These are phyloP conservation scores for Elongisporangium senticosum DNA, from an alignment of 352 stramenopile genomes.

Conservation along the genomic window DNA sequence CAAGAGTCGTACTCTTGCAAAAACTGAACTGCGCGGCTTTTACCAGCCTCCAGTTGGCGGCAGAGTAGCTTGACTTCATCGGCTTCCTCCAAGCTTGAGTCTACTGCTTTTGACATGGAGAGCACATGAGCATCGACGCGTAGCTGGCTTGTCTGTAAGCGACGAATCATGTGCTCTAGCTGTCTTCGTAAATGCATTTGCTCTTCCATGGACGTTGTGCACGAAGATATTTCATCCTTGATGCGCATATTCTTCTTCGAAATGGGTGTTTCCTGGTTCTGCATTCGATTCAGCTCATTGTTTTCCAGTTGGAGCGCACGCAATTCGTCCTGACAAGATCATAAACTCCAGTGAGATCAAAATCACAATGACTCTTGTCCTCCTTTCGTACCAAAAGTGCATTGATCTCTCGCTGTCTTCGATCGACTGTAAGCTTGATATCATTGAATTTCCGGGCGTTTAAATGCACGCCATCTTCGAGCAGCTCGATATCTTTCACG, in stretches of 20 bases:
- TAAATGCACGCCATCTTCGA: slow-evolving; percentile 66
- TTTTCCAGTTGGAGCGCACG: slow-evolving; percentile 68
- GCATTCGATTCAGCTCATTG: slow-evolving; percentile 54
- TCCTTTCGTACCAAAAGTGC: slow-evolving; percentile 32
- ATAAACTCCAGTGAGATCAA: background rate
- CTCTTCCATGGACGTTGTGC: slow-evolving; percentile 69
- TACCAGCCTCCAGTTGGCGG: slow-evolving; percentile 73
- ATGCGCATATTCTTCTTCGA: slow-evolving; percentile 65
- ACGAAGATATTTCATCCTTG: slow-evolving; percentile 63
- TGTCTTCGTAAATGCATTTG: slow-evolving; percentile 70
- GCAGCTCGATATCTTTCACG: slow-evolving; percentile 48
- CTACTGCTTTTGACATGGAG: slow-evolving; percentile 58
- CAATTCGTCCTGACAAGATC: slow-evolving; percentile 50
- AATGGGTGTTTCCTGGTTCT: slow-evolving; percentile 75
- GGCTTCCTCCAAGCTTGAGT: slow-evolving; percentile 54
- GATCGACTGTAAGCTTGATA: slow-evolving; percentile 58
- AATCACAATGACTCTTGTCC: background rate
- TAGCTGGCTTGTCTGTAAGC: slow-evolving; percentile 67
- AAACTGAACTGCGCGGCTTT: slow-evolving; percentile 64
- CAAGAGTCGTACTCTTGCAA: slow-evolving; percentile 48
- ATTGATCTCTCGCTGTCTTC: slow-evolving; percentile 60
- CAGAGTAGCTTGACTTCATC: slow-evolving; percentile 74
- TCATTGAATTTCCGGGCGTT: slow-evolving; percentile 82
- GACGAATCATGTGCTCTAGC: slow-evolving; percentile 78
- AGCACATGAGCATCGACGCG: slow-evolving; percentile 63